Percentiles rank a stretch among this genome's conserved stretches.
Evolutionary conservation across 2,329 filamentous ascomycete genomes (phyloP).

Genomic region (Dactylellina drechsleri): DNA sequence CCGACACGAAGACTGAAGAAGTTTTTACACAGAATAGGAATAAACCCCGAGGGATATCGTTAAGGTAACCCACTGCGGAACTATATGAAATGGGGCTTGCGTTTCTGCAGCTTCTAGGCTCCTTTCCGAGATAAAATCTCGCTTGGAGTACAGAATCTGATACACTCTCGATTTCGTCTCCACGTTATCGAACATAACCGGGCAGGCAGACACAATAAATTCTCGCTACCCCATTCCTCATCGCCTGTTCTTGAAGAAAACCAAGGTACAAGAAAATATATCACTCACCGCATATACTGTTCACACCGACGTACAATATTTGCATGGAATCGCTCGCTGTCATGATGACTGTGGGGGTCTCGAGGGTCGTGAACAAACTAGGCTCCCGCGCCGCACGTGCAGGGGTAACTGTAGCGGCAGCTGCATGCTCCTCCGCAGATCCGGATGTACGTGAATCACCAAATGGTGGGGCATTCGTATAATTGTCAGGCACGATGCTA

Average conservation of each 20-base stretch:
- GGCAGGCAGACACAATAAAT: neutral
- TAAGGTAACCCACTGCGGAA: too few relatives aligned
- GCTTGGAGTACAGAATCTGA: constrained; percentile 7
- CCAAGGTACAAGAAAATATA: neutral
- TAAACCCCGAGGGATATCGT: too few relatives aligned
- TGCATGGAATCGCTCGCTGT: constrained; percentile 22
- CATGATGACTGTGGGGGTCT: constrained; percentile 40
- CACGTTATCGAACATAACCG: neutral
- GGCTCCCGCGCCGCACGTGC: constrained; percentile 23
- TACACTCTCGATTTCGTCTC: constrained; percentile 4
- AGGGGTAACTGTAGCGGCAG: neutral
- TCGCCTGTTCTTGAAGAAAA: neutral
- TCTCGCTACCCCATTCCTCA: neutral
- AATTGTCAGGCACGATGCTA: constrained; percentile 11
- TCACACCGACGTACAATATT: constrained; percentile 35
- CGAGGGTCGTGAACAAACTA: constrained; percentile 39
- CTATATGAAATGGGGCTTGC: neutral
- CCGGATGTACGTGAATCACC: constrained; percentile 18
- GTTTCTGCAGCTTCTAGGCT: too few relatives aligned
- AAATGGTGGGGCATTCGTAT: neutral
- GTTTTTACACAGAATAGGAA: too few relatives aligned
- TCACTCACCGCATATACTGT: constrained; percentile 43
- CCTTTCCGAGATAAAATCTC: neutral
- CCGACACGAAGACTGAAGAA: neutral
- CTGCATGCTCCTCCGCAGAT: neutral